A percentile compares a stretch with the other conserved stretches of the same genome.
Evolutionary conservation across 2,329 filamentous ascomycete genomes (phyloP).

Genomic region (Zymoseptoria brevis): DNA sequence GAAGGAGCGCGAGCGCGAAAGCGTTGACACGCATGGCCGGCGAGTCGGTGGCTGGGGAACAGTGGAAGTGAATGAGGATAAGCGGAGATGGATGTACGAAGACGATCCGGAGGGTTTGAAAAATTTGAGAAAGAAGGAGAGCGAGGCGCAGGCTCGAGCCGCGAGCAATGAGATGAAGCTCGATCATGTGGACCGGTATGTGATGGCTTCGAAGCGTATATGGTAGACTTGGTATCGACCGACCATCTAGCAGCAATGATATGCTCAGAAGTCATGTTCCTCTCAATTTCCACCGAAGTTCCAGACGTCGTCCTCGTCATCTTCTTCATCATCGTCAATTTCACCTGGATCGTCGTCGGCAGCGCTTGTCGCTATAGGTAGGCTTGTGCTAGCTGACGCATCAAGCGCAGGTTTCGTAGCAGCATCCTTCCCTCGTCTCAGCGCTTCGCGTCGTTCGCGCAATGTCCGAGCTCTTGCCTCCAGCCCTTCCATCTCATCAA

Average conservation of each 20-base stretch:
- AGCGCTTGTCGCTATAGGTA: not conserved
- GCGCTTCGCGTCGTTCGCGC: slow-evolving; percentile 39
- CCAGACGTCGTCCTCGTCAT: slow-evolving; percentile 3
- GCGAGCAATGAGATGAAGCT: slow-evolving; percentile 49
- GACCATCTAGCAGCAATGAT: not conserved
- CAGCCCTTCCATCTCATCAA: slow-evolving; percentile 44
- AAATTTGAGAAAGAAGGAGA: slow-evolving; percentile 52
- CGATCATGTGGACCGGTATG: slow-evolving; percentile 68
- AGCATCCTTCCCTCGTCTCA: slow-evolving; percentile 21
- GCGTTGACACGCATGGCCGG: slow-evolving; percentile 57
- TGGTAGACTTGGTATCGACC: slow-evolving; percentile 53
- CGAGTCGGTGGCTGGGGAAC: slow-evolving; percentile 74
- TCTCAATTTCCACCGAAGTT: slow-evolving; percentile 2
- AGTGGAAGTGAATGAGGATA: slow-evolving; percentile 82
- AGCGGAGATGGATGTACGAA: slow-evolving; percentile 74
- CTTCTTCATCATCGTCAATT: slow-evolving; percentile 2
- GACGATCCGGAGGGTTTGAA: slow-evolving; percentile 69
- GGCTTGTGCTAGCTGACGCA: not conserved
- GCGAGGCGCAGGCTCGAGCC: slow-evolving; percentile 48
- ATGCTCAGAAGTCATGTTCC: not conserved
- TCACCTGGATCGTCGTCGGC: not conserved
- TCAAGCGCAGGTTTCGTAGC: not conserved
- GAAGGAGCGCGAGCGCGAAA: slow-evolving; percentile 56
- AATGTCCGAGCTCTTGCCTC: slow-evolving; percentile 39
- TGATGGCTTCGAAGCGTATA: slow-evolving; percentile 94